Conservation (phyloP, 805 yeast species). For the Metschnikowia lochheadii region DNA sequence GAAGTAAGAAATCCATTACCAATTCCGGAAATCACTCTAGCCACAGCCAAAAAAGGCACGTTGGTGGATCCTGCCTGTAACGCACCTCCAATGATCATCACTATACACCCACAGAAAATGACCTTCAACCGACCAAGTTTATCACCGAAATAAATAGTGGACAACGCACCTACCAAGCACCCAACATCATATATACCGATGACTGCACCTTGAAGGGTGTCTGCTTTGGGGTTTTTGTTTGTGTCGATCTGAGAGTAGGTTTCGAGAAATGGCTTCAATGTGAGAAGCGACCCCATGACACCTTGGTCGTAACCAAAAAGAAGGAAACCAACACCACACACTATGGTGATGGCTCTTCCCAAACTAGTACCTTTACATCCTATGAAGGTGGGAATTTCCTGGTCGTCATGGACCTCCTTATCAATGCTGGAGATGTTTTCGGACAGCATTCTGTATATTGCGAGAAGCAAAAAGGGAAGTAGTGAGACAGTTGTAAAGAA, state of each 20-base stretch:
- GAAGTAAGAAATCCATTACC: constrained; percentile 35
- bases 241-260: constrained; percentile 19
- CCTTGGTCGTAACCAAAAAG: constrained; percentile 43
- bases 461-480: background rate
- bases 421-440: background rate
- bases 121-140: constrained; percentile 20
- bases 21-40: constrained; percentile 31
- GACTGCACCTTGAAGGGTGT: constrained; percentile 21
- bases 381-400: constrained; percentile 11
- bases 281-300: constrained; percentile 31
- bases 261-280: constrained; percentile 17
- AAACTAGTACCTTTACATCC: constrained; percentile 10
- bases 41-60: constrained; percentile 27
- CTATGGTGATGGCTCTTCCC: constrained; percentile 11
- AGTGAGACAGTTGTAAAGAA: too few species aligned
- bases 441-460: constrained; percentile 1
- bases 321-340: constrained; percentile 23
- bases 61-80: constrained; percentile 21
- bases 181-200: constrained; percentile 23
- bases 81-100: constrained; percentile 23
- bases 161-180: constrained; percentile 19
- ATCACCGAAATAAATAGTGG: constrained; percentile 22
- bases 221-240: constrained; percentile 8
- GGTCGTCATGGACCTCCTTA: background rate
- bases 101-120: constrained; percentile 18